These are phyloP conservation scores for Nidularia sp. DNA, from an alignment of 768 basidiomycete genomes.

Conservation along the genomic window DNA sequence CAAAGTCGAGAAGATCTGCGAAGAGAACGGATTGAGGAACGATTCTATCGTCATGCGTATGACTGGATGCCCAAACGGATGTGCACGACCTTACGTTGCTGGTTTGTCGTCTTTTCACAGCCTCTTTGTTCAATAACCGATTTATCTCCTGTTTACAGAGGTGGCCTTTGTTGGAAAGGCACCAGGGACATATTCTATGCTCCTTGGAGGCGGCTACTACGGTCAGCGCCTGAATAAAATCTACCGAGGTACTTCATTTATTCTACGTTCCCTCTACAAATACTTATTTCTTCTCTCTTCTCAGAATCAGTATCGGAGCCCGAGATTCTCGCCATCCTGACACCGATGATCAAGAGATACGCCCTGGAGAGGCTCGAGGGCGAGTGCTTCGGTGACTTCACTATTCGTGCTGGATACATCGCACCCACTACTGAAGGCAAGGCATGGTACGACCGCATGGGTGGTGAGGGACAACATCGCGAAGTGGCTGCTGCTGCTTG, in stretches of 20 bases:
- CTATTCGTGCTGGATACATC: conserved; percentile 89
- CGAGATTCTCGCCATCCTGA: conserved; percentile 85
- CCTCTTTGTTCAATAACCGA: conserved; percentile 1
- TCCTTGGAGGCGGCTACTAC: conserved; percentile 93
- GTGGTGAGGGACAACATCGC: conserved; percentile 65
- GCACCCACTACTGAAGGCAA: conserved; percentile 79
- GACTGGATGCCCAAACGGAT: conserved; percentile 96
- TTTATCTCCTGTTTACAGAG: conserved; percentile 42
- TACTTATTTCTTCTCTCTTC: background rate
- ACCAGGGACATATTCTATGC: conserved; percentile 87
- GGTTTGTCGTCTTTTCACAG: conserved; percentile 36
- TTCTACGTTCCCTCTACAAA: background rate
- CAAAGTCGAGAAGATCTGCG: conserved; percentile 93
- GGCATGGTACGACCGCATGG: conserved; percentile 82
- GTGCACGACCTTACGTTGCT: conserved; percentile 90
- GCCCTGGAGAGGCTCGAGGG: conserved; percentile 83
- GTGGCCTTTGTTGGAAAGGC: conserved; percentile 97
- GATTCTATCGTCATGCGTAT: conserved; percentile 98
- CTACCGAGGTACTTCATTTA: conserved; percentile 61
- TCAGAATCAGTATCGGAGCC: conserved; percentile 84
- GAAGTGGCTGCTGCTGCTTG: conserved; percentile 16
- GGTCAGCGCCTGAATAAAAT: conserved; percentile 97
- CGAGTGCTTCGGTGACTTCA: conserved; percentile 95
- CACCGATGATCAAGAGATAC: conserved; percentile 93
- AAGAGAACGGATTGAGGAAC: conserved; percentile 88